Evolutionary conservation across 805 yeast genomes (phyloP).

Genomic region (Lachancea lanzarotensis): DNA sequence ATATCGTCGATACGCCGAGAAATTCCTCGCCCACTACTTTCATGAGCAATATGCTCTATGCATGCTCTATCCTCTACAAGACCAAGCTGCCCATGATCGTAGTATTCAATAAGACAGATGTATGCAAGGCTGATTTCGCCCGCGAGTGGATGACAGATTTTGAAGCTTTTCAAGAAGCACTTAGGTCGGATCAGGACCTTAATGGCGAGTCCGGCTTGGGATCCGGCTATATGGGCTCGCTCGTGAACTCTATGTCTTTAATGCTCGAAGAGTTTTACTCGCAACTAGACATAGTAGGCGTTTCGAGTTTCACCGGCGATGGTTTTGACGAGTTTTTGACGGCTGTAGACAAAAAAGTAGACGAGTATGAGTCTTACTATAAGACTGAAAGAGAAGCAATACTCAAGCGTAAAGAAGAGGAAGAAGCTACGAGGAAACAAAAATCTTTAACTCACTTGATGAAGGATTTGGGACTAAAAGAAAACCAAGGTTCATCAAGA

Average conservation of each 20-base stretch:
- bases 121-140: slow-evolving; percentile 76
- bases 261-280: slow-evolving; percentile 96
- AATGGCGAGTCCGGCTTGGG: slow-evolving; percentile 47
- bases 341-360: slow-evolving; percentile 81
- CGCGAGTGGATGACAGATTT: slow-evolving; percentile 97
- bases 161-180: slow-evolving; percentile 79
- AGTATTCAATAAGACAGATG: slow-evolving; percentile 94
- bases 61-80: slow-evolving; percentile 93
- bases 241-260: slow-evolving; percentile 90
- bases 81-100: slow-evolving; percentile 95
- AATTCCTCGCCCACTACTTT: slow-evolving; percentile 92
- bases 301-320: slow-evolving; percentile 85
- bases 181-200: slow-evolving; percentile 58
- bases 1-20: slow-evolving; percentile 94
- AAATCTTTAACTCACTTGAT: slow-evolving; percentile 64
- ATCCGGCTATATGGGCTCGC: slow-evolving; percentile 89
- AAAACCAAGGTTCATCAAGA: slow-evolving; percentile 18
- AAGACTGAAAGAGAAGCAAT: slow-evolving; percentile 81
- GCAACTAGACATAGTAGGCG: slow-evolving; percentile 86
- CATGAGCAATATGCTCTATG: slow-evolving; percentile 96
- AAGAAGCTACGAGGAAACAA: slow-evolving; percentile 66
- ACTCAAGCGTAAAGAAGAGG: slow-evolving; percentile 65
- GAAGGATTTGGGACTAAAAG: slow-evolving; percentile 76
- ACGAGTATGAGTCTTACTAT: slow-evolving; percentile 79
- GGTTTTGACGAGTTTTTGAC: slow-evolving; percentile 87